Evolutionary conservation across 257 asterid genomes (phyloP).

Genomic region (Solanum phureja): DNA sequence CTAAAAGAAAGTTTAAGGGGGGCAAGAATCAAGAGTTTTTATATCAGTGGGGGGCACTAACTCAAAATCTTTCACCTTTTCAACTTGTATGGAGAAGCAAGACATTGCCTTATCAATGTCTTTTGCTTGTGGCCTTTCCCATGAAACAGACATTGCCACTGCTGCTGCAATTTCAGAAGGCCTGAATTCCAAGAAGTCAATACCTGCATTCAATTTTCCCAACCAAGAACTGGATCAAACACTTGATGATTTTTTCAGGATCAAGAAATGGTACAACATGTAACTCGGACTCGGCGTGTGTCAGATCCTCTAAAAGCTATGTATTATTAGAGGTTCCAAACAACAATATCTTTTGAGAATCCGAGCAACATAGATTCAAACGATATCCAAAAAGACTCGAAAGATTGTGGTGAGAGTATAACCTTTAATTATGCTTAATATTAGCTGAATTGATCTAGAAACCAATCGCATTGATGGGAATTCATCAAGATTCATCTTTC

Average conservation of each 20-base stretch:
- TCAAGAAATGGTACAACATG: not conserved
- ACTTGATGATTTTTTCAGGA: not conserved
- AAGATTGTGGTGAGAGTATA: not conserved
- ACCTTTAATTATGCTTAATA: conserved; percentile 53
- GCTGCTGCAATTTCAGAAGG: conserved; percentile 80
- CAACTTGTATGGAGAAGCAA: conserved; percentile 25
- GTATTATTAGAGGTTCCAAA: not conserved
- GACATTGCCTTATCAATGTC: conserved; percentile 44
- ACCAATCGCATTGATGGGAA: conserved; percentile 17
- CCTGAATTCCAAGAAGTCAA: conserved; percentile 80
- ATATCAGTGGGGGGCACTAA: not conserved
- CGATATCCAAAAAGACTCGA: not conserved
- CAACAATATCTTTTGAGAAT: not conserved
- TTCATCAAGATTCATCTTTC: conserved; percentile 22
- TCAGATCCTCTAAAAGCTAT: not conserved
- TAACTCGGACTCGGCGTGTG: not conserved
- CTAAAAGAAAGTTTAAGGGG: not conserved
- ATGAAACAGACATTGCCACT: conserved; percentile 43
- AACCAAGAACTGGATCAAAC: conserved; percentile 20
- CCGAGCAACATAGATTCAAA: not conserved
- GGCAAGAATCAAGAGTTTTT: not conserved
- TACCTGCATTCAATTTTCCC: conserved; percentile 56
- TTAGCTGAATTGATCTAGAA: conserved; percentile 37
- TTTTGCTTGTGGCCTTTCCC: conserved; percentile 27
- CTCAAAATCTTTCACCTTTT: conserved; percentile 36